Evolutionary conservation across 2,329 filamentous ascomycete genomes (phyloP).

Genomic region (Xenoacremonium recifei): DNA sequence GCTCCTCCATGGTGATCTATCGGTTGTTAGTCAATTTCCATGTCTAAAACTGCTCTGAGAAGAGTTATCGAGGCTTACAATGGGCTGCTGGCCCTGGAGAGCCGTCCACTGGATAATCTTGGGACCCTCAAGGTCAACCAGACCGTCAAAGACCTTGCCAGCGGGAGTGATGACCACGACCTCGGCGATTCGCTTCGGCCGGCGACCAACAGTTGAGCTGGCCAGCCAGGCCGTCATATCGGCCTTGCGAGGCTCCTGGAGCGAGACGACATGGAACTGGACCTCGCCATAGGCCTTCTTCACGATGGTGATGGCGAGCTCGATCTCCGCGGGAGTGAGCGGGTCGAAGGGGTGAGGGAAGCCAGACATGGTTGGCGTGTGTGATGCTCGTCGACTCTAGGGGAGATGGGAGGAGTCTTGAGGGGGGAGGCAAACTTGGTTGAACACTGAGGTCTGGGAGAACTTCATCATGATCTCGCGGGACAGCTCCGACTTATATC

Average conservation of each 20-base stretch:
- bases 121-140: slow-evolving; percentile 68
- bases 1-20: slow-evolving; percentile 87
- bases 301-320: slow-evolving; percentile 65
- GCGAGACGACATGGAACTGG: slow-evolving; percentile 82
- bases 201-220: slow-evolving; percentile 56
- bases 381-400: too few species aligned
- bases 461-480: too few species aligned
- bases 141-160: slow-evolving; percentile 78
- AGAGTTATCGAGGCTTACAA: slow-evolving; percentile 48
- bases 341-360: slow-evolving; percentile 28
- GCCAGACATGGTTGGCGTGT: slow-evolving; percentile 5
- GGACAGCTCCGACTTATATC: too few species aligned
- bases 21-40: slow-evolving; percentile 7
- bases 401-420: too few species aligned
- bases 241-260: slow-evolving; percentile 82
- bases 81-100: slow-evolving; percentile 75
- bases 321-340: slow-evolving; percentile 62
- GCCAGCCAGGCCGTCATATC: slow-evolving; percentile 80
- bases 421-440: too few species aligned
- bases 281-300: slow-evolving; percentile 68
- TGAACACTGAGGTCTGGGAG: too few species aligned
- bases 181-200: slow-evolving; percentile 74
- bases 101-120: slow-evolving; percentile 74
- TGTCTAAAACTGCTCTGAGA: background rate
- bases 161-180: slow-evolving; percentile 77